Evolutionary conservation across 257 asterid species (phyloP).

Genomic region (Ophiorrhiza pumila): DNA sequence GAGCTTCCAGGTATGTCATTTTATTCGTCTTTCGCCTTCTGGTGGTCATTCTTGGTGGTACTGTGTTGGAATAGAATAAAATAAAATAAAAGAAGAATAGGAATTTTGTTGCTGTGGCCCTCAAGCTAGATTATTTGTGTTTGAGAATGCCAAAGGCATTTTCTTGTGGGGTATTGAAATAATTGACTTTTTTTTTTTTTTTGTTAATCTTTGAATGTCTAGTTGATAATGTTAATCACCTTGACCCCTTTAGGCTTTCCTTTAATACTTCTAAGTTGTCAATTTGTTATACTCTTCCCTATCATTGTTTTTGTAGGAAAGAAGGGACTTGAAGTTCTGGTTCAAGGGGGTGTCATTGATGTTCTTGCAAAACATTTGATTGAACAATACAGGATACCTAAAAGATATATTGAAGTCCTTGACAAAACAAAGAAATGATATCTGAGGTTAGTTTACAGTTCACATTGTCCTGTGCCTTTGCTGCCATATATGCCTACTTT

Average conservation of each 20-base stretch:
- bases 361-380: constrained; percentile 80
- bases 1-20: constrained; percentile 80
- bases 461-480: not conserved
- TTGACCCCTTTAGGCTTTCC: no score
- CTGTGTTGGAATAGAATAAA: no score
- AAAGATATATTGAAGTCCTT: constrained; percentile 81
- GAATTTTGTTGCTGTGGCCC: not conserved
- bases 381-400: constrained; percentile 78
- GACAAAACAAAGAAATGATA: constrained; percentile 84
- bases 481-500: not conserved
- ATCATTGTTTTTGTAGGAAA: constrained; percentile 46
- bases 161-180: not conserved
- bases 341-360: constrained; percentile 95
- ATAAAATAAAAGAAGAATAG: not conserved
- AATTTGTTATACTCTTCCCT: constrained; percentile 3
- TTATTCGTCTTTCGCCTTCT: constrained; percentile 1
- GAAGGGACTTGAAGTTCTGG: constrained; percentile 86
- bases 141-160: not conserved
- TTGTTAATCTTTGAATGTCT: not conserved
- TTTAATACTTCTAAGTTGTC: not conserved
- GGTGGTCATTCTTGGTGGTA: not conserved
- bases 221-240: not conserved
- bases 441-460: constrained; percentile 23
- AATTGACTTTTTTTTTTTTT: not conserved
- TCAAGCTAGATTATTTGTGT: not conserved